Conservation (phyloP, 176 grass and related monocot genomes). For the Lolium rigidum region DNA sequence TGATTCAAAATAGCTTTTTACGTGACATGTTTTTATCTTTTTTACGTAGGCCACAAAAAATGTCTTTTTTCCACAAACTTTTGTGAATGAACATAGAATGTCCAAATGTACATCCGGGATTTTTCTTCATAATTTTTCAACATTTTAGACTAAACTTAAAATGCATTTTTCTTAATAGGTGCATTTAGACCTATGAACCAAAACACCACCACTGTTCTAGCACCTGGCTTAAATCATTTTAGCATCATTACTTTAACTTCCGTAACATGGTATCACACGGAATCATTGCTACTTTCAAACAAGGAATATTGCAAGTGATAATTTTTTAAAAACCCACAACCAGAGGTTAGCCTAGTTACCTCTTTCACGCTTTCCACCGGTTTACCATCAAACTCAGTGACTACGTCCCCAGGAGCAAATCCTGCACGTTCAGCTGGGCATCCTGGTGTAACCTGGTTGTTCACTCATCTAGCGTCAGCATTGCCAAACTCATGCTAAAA, state of each 20-base stretch:
- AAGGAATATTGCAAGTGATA: not conserved
- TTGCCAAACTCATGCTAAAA: conserved; percentile 1
- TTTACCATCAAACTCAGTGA: conserved; percentile 75
- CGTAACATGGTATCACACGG: conserved; percentile 9
- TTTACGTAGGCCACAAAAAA: too few relatives aligned
- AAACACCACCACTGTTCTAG: not conserved
- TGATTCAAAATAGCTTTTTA: too few relatives aligned
- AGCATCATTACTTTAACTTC: not conserved
- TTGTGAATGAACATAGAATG: too few relatives aligned
- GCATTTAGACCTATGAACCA: too few relatives aligned
- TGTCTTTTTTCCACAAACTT: too few relatives aligned
- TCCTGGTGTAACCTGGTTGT: conserved; percentile 81
- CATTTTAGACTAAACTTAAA: too few relatives aligned
- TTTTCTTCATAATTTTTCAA: too few relatives aligned
- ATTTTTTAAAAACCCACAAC: not conserved
- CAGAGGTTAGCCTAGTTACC: conserved; percentile 52
- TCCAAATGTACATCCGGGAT: too few relatives aligned
- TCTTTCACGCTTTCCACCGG: conserved; percentile 70
- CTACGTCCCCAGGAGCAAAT: conserved; percentile 74
- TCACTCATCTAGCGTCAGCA: conserved; percentile 35
- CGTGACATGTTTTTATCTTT: too few relatives aligned
- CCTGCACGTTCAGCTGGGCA: conserved; percentile 75
- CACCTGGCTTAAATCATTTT: conserved; percentile 6
- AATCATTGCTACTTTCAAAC: not conserved
- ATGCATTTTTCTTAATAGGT: too few relatives aligned